phyloP scores from a whole-genome alignment of 257 asterid species.

The Solanum pennellii region DNA sequence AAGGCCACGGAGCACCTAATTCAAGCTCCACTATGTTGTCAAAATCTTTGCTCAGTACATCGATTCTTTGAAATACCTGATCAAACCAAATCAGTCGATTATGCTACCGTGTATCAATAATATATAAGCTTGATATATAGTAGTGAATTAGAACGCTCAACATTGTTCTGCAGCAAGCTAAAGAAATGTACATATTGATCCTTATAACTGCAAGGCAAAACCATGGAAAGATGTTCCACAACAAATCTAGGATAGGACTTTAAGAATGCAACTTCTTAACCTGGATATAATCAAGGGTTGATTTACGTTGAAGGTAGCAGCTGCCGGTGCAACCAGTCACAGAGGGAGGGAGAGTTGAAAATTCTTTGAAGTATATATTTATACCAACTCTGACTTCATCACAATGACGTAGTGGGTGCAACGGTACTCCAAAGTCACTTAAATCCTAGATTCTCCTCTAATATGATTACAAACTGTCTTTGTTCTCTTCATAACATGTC shows the following conservation, averaged over 20 bases:
- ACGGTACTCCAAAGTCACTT: not conserved
- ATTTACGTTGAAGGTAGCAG: not conserved
- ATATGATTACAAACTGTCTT: not conserved
- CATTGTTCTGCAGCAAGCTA: not conserved
- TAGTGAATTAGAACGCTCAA: not conserved
- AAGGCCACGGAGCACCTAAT: constrained; percentile 90
- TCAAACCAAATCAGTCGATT: not conserved
- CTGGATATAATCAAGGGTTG: not conserved
- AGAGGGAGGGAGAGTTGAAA: not conserved
- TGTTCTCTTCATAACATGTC: not conserved
- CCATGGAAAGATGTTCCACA: not conserved
- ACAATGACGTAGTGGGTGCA: not conserved
- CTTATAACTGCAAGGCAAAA: not conserved
- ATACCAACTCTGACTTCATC: not conserved
- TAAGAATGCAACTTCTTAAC: not conserved
- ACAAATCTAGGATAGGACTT: not conserved
- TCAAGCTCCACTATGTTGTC: constrained; percentile 91
- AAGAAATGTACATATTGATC: not conserved
- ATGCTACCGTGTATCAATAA: not conserved
- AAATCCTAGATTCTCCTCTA: not conserved
- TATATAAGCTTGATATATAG: not conserved
- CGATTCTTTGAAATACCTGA: constrained; percentile 94
- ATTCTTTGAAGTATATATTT: not conserved
- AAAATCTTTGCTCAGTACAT: constrained; percentile 68
- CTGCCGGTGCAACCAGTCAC: not conserved